phyloP scores from a whole-genome alignment of 1,139 yeast genomes.

The Protomyces arabidopsidicola region DNA sequence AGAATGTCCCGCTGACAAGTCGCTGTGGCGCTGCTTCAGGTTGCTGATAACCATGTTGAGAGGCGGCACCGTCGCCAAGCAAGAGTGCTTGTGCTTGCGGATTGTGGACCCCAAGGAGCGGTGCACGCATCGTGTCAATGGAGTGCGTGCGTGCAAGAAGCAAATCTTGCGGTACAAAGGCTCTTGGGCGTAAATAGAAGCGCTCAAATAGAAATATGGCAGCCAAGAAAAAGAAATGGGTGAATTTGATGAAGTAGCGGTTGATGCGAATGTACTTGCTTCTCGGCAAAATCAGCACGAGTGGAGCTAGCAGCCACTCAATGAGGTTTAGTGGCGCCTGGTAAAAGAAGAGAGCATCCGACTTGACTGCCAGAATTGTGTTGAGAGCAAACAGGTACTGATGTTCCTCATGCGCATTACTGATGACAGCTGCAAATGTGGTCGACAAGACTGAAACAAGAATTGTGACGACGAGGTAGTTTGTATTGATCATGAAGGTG shows the following conservation, averaged over 20 bases:
- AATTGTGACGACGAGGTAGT: slow-evolving; percentile 56
- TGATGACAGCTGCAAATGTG: slow-evolving; percentile 41
- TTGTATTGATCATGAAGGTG: slow-evolving; percentile 54
- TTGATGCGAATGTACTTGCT: slow-evolving; percentile 39
- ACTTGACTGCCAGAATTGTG: slow-evolving; percentile 43
- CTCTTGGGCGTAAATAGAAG: slow-evolving; percentile 33
- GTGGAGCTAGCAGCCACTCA: slow-evolving; percentile 40
- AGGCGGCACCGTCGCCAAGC: background rate
- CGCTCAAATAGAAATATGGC: slow-evolving; percentile 41
- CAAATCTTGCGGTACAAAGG: slow-evolving; percentile 25
- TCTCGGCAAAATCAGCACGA: slow-evolving; percentile 39
- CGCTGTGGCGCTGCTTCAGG: slow-evolving; percentile 8
- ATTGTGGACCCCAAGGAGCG: background rate
- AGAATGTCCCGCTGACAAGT: slow-evolving; percentile 6
- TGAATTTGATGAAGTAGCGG: slow-evolving; percentile 40
- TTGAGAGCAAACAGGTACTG: slow-evolving; percentile 43
- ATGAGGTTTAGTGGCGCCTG: slow-evolving; percentile 42
- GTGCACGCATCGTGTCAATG: slow-evolving; percentile 14
- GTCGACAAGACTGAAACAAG: slow-evolving; percentile 53
- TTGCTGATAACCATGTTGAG: slow-evolving; percentile 4
- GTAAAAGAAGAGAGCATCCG: slow-evolving; percentile 43
- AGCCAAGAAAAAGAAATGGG: slow-evolving; percentile 42
- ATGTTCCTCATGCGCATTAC: slow-evolving; percentile 43
- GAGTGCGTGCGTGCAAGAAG: slow-evolving; percentile 14
- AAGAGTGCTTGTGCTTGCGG: background rate